Evolutionary conservation across 148 eudicot species (phyloP), one percentile per base, ranked within the genome.

Genomic region (Rhododendron ovatum): DNA sequence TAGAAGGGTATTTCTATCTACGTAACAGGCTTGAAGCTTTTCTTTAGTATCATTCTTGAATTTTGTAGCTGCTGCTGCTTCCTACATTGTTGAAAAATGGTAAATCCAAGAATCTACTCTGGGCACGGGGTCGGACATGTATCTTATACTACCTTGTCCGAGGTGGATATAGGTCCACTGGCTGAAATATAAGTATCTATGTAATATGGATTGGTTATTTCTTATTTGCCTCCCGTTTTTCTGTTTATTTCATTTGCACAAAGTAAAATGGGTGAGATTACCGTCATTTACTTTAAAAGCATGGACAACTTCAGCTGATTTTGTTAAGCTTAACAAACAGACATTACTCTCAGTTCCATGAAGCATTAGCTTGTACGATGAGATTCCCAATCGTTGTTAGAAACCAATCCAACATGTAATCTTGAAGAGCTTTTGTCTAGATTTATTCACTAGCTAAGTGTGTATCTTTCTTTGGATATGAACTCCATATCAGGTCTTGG

Each of bases 401-500:
- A 77, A 43, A 77, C 80, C 14, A 41, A 77, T 77, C 55, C 33
- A 50, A 78, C 30, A 39, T 77, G 50, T 26, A 17, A 77, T 77
- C 4, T 39, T 43, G 17, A 18, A 43, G 26, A 7, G 9, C 22
- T 43, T 77, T 41, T 39, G 26, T 79, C 82, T 48, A 28, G 59
- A 45, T 79, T 47, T 79, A 79, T 12, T 14, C 22, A 1, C 83
- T 80, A 2, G 10, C 83, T 39, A 1, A 17, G 76, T 48, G 41
- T 28, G 35, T 59, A 0, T 82, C 41, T 45, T 71, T 39, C 11
- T 24, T 35, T 4, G 61, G 61, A 55, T 18, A 17, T 55, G 18
- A 55, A 55, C 61, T 55, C 5, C 18, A 15, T 83, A 37, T 81
- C 89, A 96, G 99, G 98, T 97, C 81, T 80, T 93, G 91, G 91